These are phyloP conservation scores for Nymphaea colorata DNA, from an alignment of 164 flowering plant species.

Conservation along the genomic window DNA sequence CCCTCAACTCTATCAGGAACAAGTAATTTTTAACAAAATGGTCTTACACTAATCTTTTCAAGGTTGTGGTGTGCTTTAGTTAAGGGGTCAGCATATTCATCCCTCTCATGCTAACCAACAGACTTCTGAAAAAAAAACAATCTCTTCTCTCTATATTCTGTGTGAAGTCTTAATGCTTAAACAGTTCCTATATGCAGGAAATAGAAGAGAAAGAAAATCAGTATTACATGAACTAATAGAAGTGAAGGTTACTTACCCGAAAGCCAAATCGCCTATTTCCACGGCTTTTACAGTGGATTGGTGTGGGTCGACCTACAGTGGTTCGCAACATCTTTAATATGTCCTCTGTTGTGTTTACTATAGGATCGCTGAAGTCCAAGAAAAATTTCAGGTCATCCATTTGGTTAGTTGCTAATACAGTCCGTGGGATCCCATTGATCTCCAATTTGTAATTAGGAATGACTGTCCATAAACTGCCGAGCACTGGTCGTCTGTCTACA, in stretches of 20 bases:
- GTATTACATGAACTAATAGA: neutral
- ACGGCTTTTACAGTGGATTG: slow-evolving; percentile 19
- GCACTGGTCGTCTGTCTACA: slow-evolving; percentile 50
- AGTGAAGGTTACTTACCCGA: slow-evolving; percentile 18
- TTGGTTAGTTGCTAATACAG: slow-evolving; percentile 45
- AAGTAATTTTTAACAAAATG: too few relatives aligned
- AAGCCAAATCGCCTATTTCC: slow-evolving; percentile 33
- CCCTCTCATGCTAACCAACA: too few relatives aligned
- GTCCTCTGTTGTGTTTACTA: slow-evolving; percentile 36
- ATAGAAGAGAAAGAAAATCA: neutral
- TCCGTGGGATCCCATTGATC: slow-evolving; percentile 32
- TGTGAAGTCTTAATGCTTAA: neutral
- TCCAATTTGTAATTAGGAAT: slow-evolving; percentile 37
- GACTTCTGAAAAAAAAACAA: too few relatives aligned
- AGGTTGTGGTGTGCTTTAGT: too few relatives aligned
- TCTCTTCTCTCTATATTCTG: too few relatives aligned
- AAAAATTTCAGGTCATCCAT: slow-evolving; percentile 30
- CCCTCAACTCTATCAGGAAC: too few relatives aligned
- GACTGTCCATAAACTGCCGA: slow-evolving; percentile 38
- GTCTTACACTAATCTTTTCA: too few relatives aligned
- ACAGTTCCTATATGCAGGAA: neutral
- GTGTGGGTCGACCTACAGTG: slow-evolving; percentile 21
- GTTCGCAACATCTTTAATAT: slow-evolving; percentile 21
- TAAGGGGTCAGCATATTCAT: too few relatives aligned
- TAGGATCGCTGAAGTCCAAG: slow-evolving; percentile 41